A percentile compares a stretch with the other conserved stretches of the same genome.
Conservation (phyloP, 371 early-diverging fungal genomes). For the Lichtheimia ramosa region DNA sequence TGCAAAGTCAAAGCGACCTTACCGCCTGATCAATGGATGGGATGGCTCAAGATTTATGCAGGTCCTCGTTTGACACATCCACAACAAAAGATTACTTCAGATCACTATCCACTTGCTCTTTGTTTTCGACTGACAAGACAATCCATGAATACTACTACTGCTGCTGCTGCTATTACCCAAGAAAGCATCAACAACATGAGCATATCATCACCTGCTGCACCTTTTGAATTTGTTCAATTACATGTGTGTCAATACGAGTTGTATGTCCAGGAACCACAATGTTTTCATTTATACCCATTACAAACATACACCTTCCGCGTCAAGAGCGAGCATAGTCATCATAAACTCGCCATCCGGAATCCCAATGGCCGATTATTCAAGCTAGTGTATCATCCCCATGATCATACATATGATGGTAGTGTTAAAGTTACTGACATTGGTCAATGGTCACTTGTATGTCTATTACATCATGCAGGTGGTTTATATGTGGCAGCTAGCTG, state of each 20-base stretch:
- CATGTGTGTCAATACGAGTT: constrained; percentile 35
- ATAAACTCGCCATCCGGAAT: constrained; percentile 45
- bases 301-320: constrained; percentile 43
- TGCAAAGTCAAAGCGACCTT: constrained; percentile 47
- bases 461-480: constrained; percentile 38
- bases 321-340: constrained; percentile 25
- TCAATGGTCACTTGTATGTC: constrained; percentile 42
- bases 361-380: constrained; percentile 40
- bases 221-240: constrained; percentile 45
- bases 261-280: constrained; percentile 48
- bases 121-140: constrained; percentile 25
- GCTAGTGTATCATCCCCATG: constrained; percentile 44
- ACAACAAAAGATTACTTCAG: constrained; percentile 16
- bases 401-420: constrained; percentile 37
- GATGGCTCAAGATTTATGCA: constrained; percentile 48
- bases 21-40: constrained; percentile 27
- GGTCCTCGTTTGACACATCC: constrained; percentile 22
- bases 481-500: constrained; percentile 43
- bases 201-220: neutral
- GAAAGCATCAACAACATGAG: too few relatives aligned
- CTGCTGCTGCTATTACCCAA: too few relatives aligned
- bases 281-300: constrained; percentile 42
- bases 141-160: neutral
- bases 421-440: constrained; percentile 39
- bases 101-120: constrained; percentile 32